Conservation (phyloP, 225 moss, liverwort and hornwort species). For the Lunularia cruciata region DNA sequence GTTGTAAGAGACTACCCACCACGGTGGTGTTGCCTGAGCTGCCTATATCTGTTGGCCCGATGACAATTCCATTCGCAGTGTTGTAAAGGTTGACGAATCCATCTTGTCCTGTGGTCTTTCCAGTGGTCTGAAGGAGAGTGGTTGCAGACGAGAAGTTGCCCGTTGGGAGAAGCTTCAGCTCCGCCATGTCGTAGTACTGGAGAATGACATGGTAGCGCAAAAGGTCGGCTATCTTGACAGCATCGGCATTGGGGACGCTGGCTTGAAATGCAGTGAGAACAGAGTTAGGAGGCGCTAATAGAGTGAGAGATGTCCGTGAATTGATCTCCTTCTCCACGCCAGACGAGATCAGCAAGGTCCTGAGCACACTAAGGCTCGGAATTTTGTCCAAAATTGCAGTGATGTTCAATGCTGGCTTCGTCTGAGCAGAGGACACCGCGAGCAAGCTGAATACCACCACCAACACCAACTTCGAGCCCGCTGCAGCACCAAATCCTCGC, state of each 20-base stretch:
- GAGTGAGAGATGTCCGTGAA: conserved; percentile 41
- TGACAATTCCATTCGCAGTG: conserved; percentile 15
- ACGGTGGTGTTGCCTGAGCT: conserved; percentile 38
- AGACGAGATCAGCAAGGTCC: conserved; percentile 22
- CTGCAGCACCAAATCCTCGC: not conserved
- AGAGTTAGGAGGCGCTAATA: conserved; percentile 33
- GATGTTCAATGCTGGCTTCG: conserved; percentile 27
- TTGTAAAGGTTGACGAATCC: conserved; percentile 63
- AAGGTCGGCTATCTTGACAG: conserved; percentile 39
- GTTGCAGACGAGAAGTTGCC: conserved; percentile 42
- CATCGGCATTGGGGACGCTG: conserved; percentile 31
- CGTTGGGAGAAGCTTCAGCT: conserved; percentile 28
- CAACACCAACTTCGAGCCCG: conserved; percentile 1
- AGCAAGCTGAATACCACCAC: conserved; percentile 6
- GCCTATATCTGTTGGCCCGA: conserved; percentile 28
- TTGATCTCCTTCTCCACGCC: conserved; percentile 47
- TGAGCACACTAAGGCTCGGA: conserved; percentile 38
- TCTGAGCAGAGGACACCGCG: not conserved
- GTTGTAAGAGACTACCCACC: conserved; percentile 43
- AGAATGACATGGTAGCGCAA: conserved; percentile 44
- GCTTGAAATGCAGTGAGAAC: conserved; percentile 34
- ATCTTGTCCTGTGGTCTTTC: conserved; percentile 35
- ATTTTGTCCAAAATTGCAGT: conserved; percentile 7
- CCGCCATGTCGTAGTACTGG: conserved; percentile 42
- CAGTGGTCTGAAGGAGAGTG: conserved; percentile 66